Base-by-base conservation (phyloP, 345 rosid genomes). In the Eutrema yunnanense region DNA sequence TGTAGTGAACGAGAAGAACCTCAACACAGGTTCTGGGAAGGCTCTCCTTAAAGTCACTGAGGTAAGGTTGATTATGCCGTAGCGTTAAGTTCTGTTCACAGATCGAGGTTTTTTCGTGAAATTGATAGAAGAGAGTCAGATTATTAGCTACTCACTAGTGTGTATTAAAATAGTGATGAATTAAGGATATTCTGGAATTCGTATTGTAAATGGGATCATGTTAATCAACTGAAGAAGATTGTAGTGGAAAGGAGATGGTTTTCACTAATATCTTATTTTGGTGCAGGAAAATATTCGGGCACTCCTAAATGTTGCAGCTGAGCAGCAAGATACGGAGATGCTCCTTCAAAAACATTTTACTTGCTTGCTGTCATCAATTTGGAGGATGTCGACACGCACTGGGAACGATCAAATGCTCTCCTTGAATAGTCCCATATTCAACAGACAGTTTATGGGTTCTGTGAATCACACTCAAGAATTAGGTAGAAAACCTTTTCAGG, bases 281-380 rank as follows among this genome's bases (percentile, higher is more conserved):
- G 78, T 76, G 83, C 94, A 96, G 99, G 99, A 96, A 67, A 86
- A 92, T 68, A 73, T 92, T 33, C 84, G 86, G 65, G 72, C 74
- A 78, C 89, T 96, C 58, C 79, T 96, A 74, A 84, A 82, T 75
- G 82, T 88, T 82, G 85, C 87, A 61, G 79, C 89, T 51, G 95
- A 86, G 75, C 90, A 83, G 82, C 90, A 88, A 65, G 96, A 96
- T 78, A 81, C 81, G 32, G 99, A 96, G 82, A 83, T 84, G 67
- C 97, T 96, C 57, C 92, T 96, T 61, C 99, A 89, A 79, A 90
- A 79, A 79, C 99, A 96, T 83, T 96, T 90, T 73, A 82, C 92
- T 6, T 90, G 91, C 55, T 77, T 96, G 75, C 90, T 96, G 62
- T 83, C 98, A 65, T 79, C 98, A 13, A 84, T 86, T 27, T 90